Evolutionary conservation across 2,329 filamentous ascomycete genomes (phyloP), one percentile per base, ranked within the genome.

Genomic region (Aspergillus novoparasiticus): DNA sequence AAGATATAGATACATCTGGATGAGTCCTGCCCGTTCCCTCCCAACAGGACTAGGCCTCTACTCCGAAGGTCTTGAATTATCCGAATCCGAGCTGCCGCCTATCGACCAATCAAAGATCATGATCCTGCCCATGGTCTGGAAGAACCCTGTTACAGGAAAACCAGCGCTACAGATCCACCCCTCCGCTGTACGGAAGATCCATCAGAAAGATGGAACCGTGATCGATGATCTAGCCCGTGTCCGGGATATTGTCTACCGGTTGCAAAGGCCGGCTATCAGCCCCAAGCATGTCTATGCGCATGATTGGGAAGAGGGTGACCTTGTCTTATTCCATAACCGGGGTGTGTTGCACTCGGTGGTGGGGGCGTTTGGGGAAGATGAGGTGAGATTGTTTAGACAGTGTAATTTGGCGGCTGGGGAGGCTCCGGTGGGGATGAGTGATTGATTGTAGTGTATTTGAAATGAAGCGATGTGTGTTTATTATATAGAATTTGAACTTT

Each of bases 291-390:
- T 94, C 12, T 93, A 92, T 73, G 81, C 89, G 10, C 89, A 93
- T 69, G 89, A 93, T 69, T 94, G 91, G 91, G 81, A 89, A 68
- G 87, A 91, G 73, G 90, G 90, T 6, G 91, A 93, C 72, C 78
- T 92, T 62, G 91, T 92, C 0, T 80, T 94, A 30, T 94, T 94
- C 77, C 89, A 94, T 75, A 94, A 94, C 72, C 86, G 90, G 11
- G 91, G 90, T 1, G 82, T 92, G 19, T 74, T 93, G 61, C 91
- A 94, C 75, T 89, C 86, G 3, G 91, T 94, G 1, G 90, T 92
- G 0, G 91, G 90, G 1, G 88, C 89, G 1, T 93, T 94, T 76
- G 83, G 84, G 9, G 85, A 89, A 56, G 85, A 90, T n/a, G 90
- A 93, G 80, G 87, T 93, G 36, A 79, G 91, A 51, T 75, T 94